These are phyloP conservation scores for Kuraishia ogatae DNA, from an alignment of 805 yeast species.

Conservation along the genomic window DNA sequence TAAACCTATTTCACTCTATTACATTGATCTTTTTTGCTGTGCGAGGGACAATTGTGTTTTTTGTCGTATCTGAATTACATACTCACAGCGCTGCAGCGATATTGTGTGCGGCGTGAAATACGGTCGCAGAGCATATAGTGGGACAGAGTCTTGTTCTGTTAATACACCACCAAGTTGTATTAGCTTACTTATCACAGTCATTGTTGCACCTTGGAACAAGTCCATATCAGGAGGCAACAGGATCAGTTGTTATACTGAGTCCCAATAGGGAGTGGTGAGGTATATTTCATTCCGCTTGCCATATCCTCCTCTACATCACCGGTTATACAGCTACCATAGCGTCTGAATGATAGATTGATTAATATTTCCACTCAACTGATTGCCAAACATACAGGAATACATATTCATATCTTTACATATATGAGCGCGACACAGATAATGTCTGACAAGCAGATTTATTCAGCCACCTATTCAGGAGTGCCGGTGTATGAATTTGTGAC, in stretches of 20 bases:
- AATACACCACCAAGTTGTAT: no score
- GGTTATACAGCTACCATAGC: neutral
- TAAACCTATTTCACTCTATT: neutral
- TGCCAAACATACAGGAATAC: neutral
- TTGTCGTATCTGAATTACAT: neutral
- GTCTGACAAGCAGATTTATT: constrained; percentile 37
- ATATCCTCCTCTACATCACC: neutral
- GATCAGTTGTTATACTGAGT: neutral
- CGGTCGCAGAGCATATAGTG: neutral
- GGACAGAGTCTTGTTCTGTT: neutral
- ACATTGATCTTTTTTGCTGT: neutral
- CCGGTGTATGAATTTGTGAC: constrained; percentile 74
- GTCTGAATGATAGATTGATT: neutral
- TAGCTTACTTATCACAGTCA: no score
- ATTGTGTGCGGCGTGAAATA: neutral
- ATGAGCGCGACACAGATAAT: neutral
- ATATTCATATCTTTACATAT: no score
- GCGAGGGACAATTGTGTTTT: neutral
- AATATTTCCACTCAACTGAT: neutral
- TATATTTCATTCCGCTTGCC: neutral
- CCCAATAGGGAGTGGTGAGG: neutral
- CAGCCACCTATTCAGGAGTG: constrained; percentile 73
- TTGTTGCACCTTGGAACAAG: no score
- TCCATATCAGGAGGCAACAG: neutral
- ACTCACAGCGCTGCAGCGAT: neutral